These are phyloP conservation scores for Sporothrix sp. DNA, from an alignment of 2,329 filamentous ascomycete species.

Conservation along the genomic window DNA sequence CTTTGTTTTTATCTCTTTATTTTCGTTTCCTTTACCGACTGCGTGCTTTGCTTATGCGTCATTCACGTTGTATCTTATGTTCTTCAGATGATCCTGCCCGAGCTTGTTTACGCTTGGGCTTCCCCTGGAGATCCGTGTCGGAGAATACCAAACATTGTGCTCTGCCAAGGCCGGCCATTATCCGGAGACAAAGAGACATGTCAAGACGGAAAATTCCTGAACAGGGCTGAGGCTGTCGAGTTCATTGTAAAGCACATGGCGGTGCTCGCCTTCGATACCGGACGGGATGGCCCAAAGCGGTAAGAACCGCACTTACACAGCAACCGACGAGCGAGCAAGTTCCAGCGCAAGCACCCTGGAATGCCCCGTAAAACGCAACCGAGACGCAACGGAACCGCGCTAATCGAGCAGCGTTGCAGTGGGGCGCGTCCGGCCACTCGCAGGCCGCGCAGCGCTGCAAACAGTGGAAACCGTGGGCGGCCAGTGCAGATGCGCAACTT, in stretches of 20 bases:
- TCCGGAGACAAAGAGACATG: background rate
- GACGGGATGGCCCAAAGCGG: background rate
- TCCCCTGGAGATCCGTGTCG: background rate
- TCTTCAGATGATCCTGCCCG: too few species aligned
- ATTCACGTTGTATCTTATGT: too few species aligned
- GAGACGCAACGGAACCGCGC: background rate
- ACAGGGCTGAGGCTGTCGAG: too few species aligned
- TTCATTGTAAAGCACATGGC: too few species aligned
- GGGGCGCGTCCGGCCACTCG: background rate
- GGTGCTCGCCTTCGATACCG: too few species aligned
- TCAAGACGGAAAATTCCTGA: too few species aligned
- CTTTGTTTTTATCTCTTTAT: too few species aligned
- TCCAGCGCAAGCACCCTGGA: background rate
- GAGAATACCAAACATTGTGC: constrained; percentile 6
- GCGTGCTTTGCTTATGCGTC: too few species aligned
- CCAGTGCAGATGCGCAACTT: constrained; percentile 30
- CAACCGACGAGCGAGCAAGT: constrained; percentile 2
- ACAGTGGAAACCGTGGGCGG: background rate
- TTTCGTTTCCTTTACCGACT: too few species aligned
- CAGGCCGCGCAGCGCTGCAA: background rate
- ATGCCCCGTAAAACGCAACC: background rate
- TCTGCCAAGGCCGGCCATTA: constrained; percentile 1
- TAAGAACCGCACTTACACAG: constrained; percentile 4
- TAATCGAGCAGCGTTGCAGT: background rate
- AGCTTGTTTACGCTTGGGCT: background rate